Evolutionary conservation across 306 rosid species (phyloP).

Genomic region (Prunus fruticosa): DNA sequence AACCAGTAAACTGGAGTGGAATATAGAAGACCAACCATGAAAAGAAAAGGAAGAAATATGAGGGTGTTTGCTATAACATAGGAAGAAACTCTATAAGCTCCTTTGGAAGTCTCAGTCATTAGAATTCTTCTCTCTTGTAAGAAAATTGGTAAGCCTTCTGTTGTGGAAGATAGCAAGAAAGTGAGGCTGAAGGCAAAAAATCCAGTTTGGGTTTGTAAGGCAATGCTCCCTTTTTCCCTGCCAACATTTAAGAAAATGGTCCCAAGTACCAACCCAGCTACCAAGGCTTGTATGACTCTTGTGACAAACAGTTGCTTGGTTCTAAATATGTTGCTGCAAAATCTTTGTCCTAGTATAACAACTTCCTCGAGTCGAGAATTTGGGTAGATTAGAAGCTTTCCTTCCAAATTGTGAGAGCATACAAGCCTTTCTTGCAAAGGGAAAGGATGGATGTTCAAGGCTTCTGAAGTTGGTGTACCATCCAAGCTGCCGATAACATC

Average conservation of each 20-base stretch:
- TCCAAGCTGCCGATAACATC: constrained; percentile 70
- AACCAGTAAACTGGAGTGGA: constrained; percentile 50
- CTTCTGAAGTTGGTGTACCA: constrained; percentile 47
- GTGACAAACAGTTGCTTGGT: constrained; percentile 70
- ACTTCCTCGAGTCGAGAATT: constrained; percentile 59
- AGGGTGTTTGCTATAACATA: constrained; percentile 48
- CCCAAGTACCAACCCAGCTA: constrained; percentile 49
- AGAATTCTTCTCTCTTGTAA: constrained; percentile 47
- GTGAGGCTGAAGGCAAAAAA: constrained; percentile 64
- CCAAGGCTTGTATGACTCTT: constrained; percentile 48
- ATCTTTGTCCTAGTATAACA: constrained; percentile 74
- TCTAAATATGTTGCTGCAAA: constrained; percentile 80
- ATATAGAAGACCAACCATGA: constrained; percentile 40
- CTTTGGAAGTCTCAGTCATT: constrained; percentile 48
- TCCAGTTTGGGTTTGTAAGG: constrained; percentile 45
- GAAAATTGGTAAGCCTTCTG: constrained; percentile 62
- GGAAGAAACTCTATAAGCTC: constrained; percentile 52
- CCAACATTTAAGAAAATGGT: constrained; percentile 47
- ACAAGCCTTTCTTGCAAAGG: constrained; percentile 19
- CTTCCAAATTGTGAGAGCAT: constrained; percentile 28
- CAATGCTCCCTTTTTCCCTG: constrained; percentile 18
- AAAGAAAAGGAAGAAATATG: constrained; percentile 49
- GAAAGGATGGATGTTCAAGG: constrained; percentile 34
- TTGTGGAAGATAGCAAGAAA: constrained; percentile 53
- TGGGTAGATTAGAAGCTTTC: constrained; percentile 37